Percentiles rank a stretch among this genome's conserved stretches.
Evolutionary conservation across 2,329 filamentous ascomycete species (phyloP).

Genomic region (Xylaria sp.): DNA sequence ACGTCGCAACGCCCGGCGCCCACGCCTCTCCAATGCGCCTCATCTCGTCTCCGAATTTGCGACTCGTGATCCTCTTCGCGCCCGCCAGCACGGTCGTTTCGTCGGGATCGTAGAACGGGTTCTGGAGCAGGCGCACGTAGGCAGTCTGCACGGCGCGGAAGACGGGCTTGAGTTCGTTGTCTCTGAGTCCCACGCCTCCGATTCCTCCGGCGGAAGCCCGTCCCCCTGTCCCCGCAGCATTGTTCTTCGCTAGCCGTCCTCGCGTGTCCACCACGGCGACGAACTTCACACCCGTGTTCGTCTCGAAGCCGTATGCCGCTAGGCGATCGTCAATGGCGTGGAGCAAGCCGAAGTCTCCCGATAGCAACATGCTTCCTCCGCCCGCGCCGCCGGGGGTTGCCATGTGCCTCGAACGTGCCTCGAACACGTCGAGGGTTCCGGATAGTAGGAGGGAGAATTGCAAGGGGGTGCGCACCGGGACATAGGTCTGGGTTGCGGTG

Average conservation of each 20-base stretch:
- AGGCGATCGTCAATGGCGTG: slow-evolving; percentile 94
- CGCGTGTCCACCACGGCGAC: slow-evolving; percentile 92
- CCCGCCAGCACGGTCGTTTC: slow-evolving; percentile 71
- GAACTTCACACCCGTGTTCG: slow-evolving; percentile 93
- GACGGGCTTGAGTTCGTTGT: slow-evolving; percentile 89
- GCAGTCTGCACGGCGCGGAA: slow-evolving; percentile 94
- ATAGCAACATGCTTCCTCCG: slow-evolving; percentile 53
- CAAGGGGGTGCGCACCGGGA: slow-evolving; percentile 75
- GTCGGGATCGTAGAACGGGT: slow-evolving; percentile 94
- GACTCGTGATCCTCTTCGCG: slow-evolving; percentile 81
- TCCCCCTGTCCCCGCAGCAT: slow-evolving; percentile 1
- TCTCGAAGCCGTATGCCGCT: slow-evolving; percentile 94
- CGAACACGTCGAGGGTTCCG: slow-evolving; percentile 92
- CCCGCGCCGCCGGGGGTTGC: slow-evolving; percentile 51
- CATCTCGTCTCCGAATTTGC: slow-evolving; percentile 83
- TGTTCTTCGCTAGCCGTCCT: slow-evolving; percentile 63
- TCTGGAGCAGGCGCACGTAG: slow-evolving; percentile 88
- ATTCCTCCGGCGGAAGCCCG: slow-evolving; percentile 40
- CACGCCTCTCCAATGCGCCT: slow-evolving; percentile 86
- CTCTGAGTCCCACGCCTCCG: slow-evolving; percentile 74
- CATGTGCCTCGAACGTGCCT: slow-evolving; percentile 80
- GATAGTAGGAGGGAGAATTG: slow-evolving; percentile 94
- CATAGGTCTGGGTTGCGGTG: slow-evolving; percentile 62
- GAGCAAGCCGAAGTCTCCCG: slow-evolving; percentile 89
- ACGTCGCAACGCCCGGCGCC: slow-evolving; percentile 75